Base-by-base conservation (phyloP, 352 stramenopile species). In the Phytophthora tubulina region DNA sequence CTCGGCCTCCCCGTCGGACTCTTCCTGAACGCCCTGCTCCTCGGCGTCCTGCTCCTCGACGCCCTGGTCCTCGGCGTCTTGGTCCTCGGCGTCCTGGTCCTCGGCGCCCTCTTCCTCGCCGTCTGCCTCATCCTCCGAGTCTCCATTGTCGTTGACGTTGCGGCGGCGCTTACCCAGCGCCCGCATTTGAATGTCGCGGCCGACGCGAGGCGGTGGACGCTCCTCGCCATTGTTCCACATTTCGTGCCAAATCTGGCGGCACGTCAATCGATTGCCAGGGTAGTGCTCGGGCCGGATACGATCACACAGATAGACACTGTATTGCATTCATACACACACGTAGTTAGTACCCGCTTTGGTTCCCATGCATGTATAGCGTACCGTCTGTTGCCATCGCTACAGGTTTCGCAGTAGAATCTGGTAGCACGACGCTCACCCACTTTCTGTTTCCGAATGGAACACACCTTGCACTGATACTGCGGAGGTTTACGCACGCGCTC, bases 381-480 rank as follows among this genome's bases (percentile, higher is more conserved):
- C 58, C 46, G 5, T 17, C 44, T 57, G 33, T 50, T 45, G 10
- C 27, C 58, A 3, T 51, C 27, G 32, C 46, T 66, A 36, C 46
- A 66, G 6, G 35, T 13, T 6, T 55, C 33, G 27, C 45, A 57
- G 14, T 51, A 66, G 33, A 55, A 67, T 5, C 42, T 27, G 3
- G 61, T 62, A 14, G 61, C 35, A 32, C 51, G n/a, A 11, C 51
- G 42, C 32, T 69, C 5, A 0, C 51, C 61, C 0, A 50, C 11
- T 15, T 51, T 69, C 3, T n/a, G 14, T 13, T 62, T 61, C 3
- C 50, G 31, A 8, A 62, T 54, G 2, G 31, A 69, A 15, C 61
- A 62, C 4, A 69, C 61, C n/a, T 69, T 62, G 42, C 45, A 65
- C 21, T 56, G 57, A 30, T 65, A 45, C 33, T 57, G 45, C 13